These are phyloP conservation scores for Nakaseomyces delphensis DNA, from an alignment of 1,139 yeast genomes.

Conservation along the genomic window DNA sequence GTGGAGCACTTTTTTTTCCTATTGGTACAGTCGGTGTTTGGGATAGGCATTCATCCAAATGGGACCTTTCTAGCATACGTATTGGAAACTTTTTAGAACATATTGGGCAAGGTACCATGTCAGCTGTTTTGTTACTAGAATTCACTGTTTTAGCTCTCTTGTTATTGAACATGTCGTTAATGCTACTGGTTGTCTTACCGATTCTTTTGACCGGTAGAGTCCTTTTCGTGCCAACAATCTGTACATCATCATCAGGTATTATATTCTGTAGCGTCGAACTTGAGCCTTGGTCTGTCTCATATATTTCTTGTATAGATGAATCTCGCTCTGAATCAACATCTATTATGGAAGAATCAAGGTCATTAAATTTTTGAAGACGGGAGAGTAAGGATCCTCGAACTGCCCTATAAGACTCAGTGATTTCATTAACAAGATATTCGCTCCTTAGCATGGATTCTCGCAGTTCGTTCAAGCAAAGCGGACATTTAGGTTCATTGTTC, in stretches of 20 bases:
- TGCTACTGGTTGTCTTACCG: constrained; percentile 5
- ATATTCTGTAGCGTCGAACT: constrained; percentile 6
- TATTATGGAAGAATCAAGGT: constrained; percentile 10
- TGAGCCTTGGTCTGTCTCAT: constrained; percentile 1
- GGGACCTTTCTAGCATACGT: constrained; percentile 50
- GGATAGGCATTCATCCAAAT: constrained; percentile 60
- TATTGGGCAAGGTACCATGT: constrained; percentile 56
- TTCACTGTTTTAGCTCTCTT: constrained; percentile 10
- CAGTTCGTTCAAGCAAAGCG: constrained; percentile 66
- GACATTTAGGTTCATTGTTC: constrained; percentile 55
- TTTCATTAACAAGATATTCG: constrained; percentile 65
- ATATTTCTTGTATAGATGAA: neutral
- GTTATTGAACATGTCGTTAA: constrained; percentile 5
- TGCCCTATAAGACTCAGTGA: constrained; percentile 46
- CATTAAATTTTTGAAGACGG: constrained; percentile 8
- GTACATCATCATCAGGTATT: constrained; percentile 20
- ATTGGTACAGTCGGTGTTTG: constrained; percentile 11
- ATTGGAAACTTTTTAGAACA: constrained; percentile 53
- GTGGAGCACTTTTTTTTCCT: neutral
- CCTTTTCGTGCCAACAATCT: constrained; percentile 19
- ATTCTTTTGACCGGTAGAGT: constrained; percentile 17
- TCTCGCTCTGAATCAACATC: constrained; percentile 15
- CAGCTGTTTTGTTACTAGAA: constrained; percentile 4
- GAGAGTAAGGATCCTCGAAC: constrained; percentile 34
- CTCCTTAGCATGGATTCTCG: constrained; percentile 64